Conservation (phyloP, 2,329 filamentous ascomycete genomes). For the Aspergillus sp. region DNA sequence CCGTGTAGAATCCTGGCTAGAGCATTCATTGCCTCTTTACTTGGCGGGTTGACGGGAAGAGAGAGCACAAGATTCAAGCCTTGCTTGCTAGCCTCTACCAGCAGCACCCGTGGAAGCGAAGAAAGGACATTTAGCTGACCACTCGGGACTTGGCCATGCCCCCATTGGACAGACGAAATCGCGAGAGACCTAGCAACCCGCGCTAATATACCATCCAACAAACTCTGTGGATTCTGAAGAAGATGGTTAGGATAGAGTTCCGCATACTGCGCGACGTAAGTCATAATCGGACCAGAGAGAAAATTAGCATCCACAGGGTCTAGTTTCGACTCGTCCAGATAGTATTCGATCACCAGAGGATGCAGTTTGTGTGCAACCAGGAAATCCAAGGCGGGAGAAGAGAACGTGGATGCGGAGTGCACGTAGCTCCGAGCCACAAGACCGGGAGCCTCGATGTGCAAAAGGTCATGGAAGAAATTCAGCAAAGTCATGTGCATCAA, state of each 20-base stretch:
- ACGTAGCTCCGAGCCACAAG: constrained; percentile 22
- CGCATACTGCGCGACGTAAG: constrained; percentile 51
- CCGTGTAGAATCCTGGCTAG: constrained; percentile 51
- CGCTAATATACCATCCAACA: constrained; percentile 39
- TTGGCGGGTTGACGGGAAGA: constrained; percentile 46
- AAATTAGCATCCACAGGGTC: constrained; percentile 47
- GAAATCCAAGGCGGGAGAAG: constrained; percentile 43
- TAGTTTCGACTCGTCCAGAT: constrained; percentile 42
- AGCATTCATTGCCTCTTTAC: constrained; percentile 47
- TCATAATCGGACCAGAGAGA: constrained; percentile 47
- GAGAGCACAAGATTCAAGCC: constrained; percentile 39
- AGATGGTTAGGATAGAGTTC: constrained; percentile 49
- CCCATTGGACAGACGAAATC: constrained; percentile 42
- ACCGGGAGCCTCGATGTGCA: constrained; percentile 37
- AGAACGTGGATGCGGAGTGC: constrained; percentile 30
- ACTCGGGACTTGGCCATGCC: constrained; percentile 46
- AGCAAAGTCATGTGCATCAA: constrained; percentile 54
- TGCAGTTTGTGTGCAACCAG: constrained; percentile 46
- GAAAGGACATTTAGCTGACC: constrained; percentile 51
- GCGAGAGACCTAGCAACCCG: constrained; percentile 41
- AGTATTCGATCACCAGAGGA: constrained; percentile 42
- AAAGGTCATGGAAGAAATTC: constrained; percentile 49
- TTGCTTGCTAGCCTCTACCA: constrained; percentile 39
- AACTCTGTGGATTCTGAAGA: constrained; percentile 33
- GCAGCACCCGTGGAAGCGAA: constrained; percentile 46